These are phyloP conservation scores for Starmerella davenportii DNA, from an alignment of 805 yeast species.

Conservation along the genomic window DNA sequence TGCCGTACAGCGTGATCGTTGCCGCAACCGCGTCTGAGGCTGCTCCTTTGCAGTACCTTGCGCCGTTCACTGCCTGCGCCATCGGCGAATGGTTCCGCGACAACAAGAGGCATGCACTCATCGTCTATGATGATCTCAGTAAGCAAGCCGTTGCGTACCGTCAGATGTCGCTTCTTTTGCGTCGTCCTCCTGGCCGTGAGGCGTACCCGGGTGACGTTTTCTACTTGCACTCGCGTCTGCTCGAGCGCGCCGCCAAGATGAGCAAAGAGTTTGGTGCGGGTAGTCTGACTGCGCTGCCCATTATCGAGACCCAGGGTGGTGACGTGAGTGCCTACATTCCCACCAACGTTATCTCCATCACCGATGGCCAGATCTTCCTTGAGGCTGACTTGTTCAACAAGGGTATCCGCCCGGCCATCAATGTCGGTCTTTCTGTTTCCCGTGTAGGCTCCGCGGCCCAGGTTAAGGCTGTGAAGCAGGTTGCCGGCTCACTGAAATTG, in stretches of 20 bases:
- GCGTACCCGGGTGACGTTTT: slow-evolving; percentile 95
- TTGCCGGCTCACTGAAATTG: slow-evolving; percentile 98
- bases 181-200: slow-evolving; percentile 96
- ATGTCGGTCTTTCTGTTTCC: slow-evolving; percentile 98
- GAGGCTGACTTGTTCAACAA: slow-evolving; percentile 99
- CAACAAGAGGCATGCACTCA: slow-evolving; percentile 94
- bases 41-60: slow-evolving; percentile 98
- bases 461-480: slow-evolving; percentile 99
- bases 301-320: slow-evolving; percentile 98
- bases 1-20: slow-evolving; percentile 92
- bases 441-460: slow-evolving; percentile 99
- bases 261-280: slow-evolving; percentile 78
- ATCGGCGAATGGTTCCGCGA: slow-evolving; percentile 99
- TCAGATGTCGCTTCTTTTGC: slow-evolving; percentile 90
- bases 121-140: slow-evolving; percentile 93
- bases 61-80: slow-evolving; percentile 99
- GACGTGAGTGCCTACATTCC: slow-evolving; percentile 97
- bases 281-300: slow-evolving; percentile 88
- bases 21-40: slow-evolving; percentile 99
- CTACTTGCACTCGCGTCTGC: slow-evolving; percentile 86
- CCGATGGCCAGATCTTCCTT: slow-evolving; percentile 96
- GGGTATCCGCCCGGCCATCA: slow-evolving; percentile 99
- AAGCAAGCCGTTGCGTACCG: slow-evolving; percentile 99
- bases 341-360: slow-evolving; percentile 92
- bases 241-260: slow-evolving; percentile 97